Evolutionary conservation across 768 basidiomycete species (phyloP), one percentile per base, ranked within the genome.

Genomic region (Pulveroboletus frians): DNA sequence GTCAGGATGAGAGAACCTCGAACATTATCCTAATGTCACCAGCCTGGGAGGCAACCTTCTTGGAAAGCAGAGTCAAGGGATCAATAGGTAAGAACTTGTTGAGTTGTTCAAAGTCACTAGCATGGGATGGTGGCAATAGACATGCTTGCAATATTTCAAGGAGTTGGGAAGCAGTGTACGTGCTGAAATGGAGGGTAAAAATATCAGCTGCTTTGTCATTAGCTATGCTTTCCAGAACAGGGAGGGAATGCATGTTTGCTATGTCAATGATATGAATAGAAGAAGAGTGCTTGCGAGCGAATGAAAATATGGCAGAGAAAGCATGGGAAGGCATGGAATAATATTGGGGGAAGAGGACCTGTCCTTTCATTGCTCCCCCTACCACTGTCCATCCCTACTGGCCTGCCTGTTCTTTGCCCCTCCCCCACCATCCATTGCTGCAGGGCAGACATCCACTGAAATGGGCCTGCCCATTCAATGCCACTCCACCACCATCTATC

Each of bases 221-320:
- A 10, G 73, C 51, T 59, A 73, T 51, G 11, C 71, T 71, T 9
- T 69, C 61, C 0, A 81, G 74, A 3, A 82, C 76, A 2, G 85
- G 83, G 23, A 94, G 79, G 6, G 89, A 90, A 59, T 92, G 91
- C 2, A 86, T 89, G 59, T 94, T 94, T 35, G 91, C 89, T 61
- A 94, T 92, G 32, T 85, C 89, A 57, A 93, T 83, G 36, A 92
- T 56, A 40, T 88, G 81, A 49, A 92, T 65, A 32, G 68, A 70
- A 9, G 76, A 66, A 1, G 77, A 63, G 43, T 79, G 69, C 4
- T 74, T 66, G 43, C 78, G 75, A 9, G 84, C 77, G n/a, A 92
- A 72, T 4, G 80, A 73, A 66, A 92, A 89, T 39, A 93, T 68
- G 10, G 81, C 69, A 2, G 76, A 63, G 39, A 92, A 72, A 9